A percentile compares a stretch with the other conserved stretches of the same genome.
Evolutionary conservation across 1,284 basidiomycete species (phyloP).

Genomic region (Papiliotrema laurentii): DNA sequence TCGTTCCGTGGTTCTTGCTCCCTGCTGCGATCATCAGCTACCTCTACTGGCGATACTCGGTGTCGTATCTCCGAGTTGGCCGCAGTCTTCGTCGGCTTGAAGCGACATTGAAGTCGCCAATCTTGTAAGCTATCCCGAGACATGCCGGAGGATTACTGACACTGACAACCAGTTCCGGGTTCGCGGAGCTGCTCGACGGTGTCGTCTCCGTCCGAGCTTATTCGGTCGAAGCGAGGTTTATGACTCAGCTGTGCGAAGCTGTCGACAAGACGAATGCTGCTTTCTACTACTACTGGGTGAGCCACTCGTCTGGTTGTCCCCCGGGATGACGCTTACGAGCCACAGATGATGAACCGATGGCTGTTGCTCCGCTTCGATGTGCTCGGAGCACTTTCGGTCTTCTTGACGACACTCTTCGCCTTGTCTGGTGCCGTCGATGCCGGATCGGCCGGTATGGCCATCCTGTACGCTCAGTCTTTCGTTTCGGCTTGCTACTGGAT

Average conservation of each 20-base stretch:
- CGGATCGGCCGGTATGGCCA: conserved; percentile 78
- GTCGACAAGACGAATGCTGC: conserved; percentile 60
- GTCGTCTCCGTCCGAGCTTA: conserved; percentile 85
- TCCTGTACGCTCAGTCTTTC: conserved; percentile 56
- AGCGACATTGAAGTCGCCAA: conserved; percentile 44
- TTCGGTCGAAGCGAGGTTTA: conserved; percentile 72
- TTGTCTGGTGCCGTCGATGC: conserved; percentile 63
- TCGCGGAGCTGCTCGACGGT: conserved; percentile 70
- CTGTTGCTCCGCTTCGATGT: conserved; percentile 64
- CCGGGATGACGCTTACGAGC: conserved; percentile 2
- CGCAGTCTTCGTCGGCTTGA: conserved; percentile 75
- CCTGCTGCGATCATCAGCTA: conserved; percentile 60
- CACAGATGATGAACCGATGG: conserved; percentile 73
- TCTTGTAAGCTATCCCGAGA: conserved; percentile 50
- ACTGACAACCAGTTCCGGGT: conserved; percentile 52
- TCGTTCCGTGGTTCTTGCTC: conserved; percentile 69
- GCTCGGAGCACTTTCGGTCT: conserved; percentile 70
- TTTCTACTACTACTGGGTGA: conserved; percentile 47
- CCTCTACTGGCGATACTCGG: conserved; percentile 61
- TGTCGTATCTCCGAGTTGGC: conserved; percentile 66
- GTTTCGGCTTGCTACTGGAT: conserved; percentile 47
- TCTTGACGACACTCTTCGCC: conserved; percentile 68
- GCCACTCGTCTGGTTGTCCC: conserved; percentile 1
- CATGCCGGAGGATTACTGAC: background rate
- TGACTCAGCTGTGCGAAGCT: conserved; percentile 62